These are phyloP conservation scores for Penicillium taxi DNA, from an alignment of 495 filamentous ascomycete genomes.

Conservation along the genomic window DNA sequence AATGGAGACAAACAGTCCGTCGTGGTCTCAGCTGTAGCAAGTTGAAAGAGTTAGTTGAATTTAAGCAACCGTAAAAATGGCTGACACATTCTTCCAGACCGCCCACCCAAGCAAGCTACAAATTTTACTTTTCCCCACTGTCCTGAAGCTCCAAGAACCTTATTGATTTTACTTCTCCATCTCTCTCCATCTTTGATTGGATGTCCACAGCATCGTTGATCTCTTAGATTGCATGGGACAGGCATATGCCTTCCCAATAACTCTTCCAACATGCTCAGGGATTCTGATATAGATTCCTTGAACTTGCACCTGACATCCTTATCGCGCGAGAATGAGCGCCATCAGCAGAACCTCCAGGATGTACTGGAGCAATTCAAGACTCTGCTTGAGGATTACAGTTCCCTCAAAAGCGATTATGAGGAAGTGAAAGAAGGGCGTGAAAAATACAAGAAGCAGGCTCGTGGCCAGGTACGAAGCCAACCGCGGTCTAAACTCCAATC, in stretches of 20 bases:
- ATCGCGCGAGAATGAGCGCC: constrained; percentile 23
- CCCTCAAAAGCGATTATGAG: constrained; percentile 49
- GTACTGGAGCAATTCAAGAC: constrained; percentile 32
- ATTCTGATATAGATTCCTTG: constrained; percentile 32
- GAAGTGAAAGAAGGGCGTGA: constrained; percentile 47
- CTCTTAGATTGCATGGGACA: constrained; percentile 10
- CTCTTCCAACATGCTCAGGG: constrained; percentile 27
- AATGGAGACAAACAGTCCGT: neutral
- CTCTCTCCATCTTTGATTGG: constrained; percentile 3
- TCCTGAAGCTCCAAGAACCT: neutral
- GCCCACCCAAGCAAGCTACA: constrained; percentile 7
- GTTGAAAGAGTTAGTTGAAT: neutral
- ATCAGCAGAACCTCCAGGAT: constrained; percentile 30
- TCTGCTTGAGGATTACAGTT: constrained; percentile 44
- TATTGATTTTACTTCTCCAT: neutral
- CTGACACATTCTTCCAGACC: neutral
- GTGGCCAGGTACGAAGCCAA: constrained; percentile 33
- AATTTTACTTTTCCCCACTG: constrained; percentile 12
- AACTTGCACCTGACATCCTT: constrained; percentile 21
- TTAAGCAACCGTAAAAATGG: neutral
- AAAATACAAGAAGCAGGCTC: constrained; percentile 45
- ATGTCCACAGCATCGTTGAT: constrained; percentile 5
- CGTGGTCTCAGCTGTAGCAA: neutral
- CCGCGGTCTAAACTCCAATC: neutral
- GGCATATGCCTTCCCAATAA: constrained; percentile 17